Evolutionary conservation across 1,139 yeast genomes (phyloP).

Genomic region (Zygosaccharomyces pseudobailii): DNA sequence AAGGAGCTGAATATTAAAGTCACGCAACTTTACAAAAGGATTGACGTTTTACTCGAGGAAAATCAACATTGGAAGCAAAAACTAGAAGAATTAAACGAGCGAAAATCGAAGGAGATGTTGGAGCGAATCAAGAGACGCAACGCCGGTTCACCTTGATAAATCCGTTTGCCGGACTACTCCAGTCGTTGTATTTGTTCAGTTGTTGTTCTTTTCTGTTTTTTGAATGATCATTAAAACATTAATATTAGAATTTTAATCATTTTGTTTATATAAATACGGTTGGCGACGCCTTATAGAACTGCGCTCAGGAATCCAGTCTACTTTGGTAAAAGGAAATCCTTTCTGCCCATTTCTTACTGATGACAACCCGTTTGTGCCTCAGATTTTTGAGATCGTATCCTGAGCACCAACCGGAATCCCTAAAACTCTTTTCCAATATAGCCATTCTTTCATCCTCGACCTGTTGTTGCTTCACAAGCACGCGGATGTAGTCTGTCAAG

Average conservation of each 20-base stretch:
- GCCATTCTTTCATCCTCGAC: constrained; percentile 27
- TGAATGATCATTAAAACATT: not conserved
- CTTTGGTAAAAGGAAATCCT: constrained; percentile 25
- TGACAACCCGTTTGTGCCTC: constrained; percentile 24
- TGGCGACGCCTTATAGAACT: not conserved
- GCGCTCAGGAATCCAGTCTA: constrained; percentile 16
- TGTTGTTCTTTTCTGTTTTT: not conserved
- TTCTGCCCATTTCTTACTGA: constrained; percentile 31
- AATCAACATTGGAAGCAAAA: constrained; percentile 28
- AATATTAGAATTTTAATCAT: not conserved
- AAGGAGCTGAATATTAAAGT: constrained; percentile 22
- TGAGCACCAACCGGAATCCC: constrained; percentile 31
- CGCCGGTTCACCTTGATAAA: constrained; percentile 6
- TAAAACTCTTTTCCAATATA: constrained; percentile 22
- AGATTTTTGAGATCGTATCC: constrained; percentile 21
- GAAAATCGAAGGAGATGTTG: constrained; percentile 25
- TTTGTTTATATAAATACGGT: not conserved
- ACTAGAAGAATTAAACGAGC: constrained; percentile 27
- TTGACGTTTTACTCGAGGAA: constrained; percentile 25
- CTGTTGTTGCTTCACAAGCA: constrained; percentile 24
- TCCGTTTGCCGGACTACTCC: not conserved
- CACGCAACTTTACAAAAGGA: constrained; percentile 20
- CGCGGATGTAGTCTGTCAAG: constrained; percentile 23
- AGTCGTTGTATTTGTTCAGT: too few species aligned
- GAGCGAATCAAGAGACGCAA: constrained; percentile 24